phyloP scores from a whole-genome alignment of 2,329 filamentous ascomycete species.

The Emergomyces pasteurianus region DNA sequence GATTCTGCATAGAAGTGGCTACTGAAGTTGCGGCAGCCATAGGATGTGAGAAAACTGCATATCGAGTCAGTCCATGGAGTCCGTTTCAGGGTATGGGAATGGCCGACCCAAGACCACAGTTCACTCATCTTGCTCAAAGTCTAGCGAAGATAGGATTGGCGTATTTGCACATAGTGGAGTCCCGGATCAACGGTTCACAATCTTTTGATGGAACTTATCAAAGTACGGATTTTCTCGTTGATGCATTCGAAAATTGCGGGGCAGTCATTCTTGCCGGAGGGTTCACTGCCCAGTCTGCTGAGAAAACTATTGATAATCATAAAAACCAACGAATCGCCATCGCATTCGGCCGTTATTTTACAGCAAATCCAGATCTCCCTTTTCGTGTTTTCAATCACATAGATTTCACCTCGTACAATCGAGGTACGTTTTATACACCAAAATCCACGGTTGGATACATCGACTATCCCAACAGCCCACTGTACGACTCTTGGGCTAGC shows the following conservation, averaged over 20 bases:
- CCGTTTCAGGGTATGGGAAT: constrained; percentile 42
- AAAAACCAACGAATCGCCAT: constrained; percentile 22
- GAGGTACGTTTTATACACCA: constrained; percentile 30
- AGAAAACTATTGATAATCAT: constrained; percentile 22
- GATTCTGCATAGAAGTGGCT: constrained; percentile 43
- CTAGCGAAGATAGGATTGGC: constrained; percentile 43
- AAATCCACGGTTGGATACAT: constrained; percentile 29
- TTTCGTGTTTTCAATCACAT: constrained; percentile 30
- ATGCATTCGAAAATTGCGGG: constrained; percentile 32
- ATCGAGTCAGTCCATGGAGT: constrained; percentile 37
- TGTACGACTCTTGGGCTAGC: constrained; percentile 1
- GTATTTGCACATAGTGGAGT: constrained; percentile 52
- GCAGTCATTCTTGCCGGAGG: constrained; percentile 43
- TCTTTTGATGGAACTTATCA: constrained; percentile 18
- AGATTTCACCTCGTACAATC: constrained; percentile 26
- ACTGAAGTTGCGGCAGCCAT: constrained; percentile 32
- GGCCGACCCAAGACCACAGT: constrained; percentile 51
- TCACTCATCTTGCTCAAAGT: constrained; percentile 43
- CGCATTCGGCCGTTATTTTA: constrained; percentile 33
- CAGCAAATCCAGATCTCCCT: constrained; percentile 36
- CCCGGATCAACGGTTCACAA: constrained; percentile 30
- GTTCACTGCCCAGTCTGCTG: constrained; percentile 30
- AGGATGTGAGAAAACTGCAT: constrained; percentile 33
- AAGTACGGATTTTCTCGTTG: constrained; percentile 23
- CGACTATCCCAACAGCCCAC: constrained; percentile 21